Percentiles rank a stretch among this genome's conserved stretches.
These are phyloP conservation scores for Alisma plantagoaquatica DNA, from an alignment of 106 monocot genomes.

Conservation along the genomic window DNA sequence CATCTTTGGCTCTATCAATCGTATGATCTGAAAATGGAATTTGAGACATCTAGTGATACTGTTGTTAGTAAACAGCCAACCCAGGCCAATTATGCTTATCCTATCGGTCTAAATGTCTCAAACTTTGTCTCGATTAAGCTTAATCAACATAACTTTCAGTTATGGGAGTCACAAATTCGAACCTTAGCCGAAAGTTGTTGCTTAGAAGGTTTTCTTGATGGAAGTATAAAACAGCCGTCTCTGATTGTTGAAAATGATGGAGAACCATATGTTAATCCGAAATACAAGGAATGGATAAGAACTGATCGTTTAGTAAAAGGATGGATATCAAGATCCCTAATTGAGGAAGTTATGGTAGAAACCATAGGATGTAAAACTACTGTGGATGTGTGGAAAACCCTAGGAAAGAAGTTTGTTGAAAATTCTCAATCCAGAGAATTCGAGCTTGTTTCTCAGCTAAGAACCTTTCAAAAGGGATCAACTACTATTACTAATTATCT, in stretches of 20 bases:
- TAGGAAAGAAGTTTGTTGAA: neutral
- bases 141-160: neutral
- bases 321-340: slow-evolving; percentile 1
- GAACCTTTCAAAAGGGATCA: neutral
- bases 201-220: too few species aligned
- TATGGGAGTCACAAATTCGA: neutral
- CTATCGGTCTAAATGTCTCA: neutral
- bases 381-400: neutral
- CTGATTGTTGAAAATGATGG: neutral
- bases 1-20: too few species aligned
- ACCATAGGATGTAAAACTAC: neutral
- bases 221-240: neutral
- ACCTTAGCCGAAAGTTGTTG: too few species aligned
- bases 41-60: too few species aligned
- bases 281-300: too few species aligned
- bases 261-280: too few species aligned
- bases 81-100: neutral
- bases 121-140: neutral
- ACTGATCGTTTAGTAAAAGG: too few species aligned
- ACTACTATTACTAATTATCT: neutral
- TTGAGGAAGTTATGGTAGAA: neutral
- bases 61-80: too few species aligned
- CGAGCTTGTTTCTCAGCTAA: neutral
- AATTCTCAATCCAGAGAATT: slow-evolving; percentile 2
- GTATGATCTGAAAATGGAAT: too few species aligned